Evolutionary conservation across 108 stramenopile species (phyloP), one percentile per base, ranked within the genome.

Genomic region (Aureococcus anophagefferens): DNA sequence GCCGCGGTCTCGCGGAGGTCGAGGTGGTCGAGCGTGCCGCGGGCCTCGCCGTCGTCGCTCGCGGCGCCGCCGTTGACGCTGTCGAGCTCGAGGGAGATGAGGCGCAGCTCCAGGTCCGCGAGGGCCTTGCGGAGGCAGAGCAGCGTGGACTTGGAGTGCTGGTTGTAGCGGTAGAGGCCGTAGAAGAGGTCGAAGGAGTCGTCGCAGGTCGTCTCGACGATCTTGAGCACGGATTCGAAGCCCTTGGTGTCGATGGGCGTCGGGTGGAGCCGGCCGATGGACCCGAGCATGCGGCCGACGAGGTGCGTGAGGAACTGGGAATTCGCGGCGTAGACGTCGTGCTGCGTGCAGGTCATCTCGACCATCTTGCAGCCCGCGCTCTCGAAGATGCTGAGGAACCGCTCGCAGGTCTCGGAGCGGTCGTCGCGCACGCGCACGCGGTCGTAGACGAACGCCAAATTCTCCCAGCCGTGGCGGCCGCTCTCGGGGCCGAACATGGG

Each of bases 401-500:
- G 86, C 64, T 95, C 96, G 59, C 35, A 78, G 68, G 30, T 33
- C 30, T 67, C 81, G 70, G 35, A 66, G 40, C 9, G 31, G 17
- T 79, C 75, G 64, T 77, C 75, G 46, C 85, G 84, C 46, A 93
- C 89, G 16, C 94, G 83, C 28, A 91, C 92, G 59, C 84, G 85
- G 75, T 99, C 98, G 79, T 93, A 99, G 66, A 99, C 92, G 82
- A 95, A 95, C 63, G 90, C 94, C 51, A 96, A 81, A 31, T 88
- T 88, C n/a, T 84, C 84, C 98, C 98, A 99, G 34, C 89, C 86
- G 73, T 91, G 69, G 25, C 79, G 86, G 25, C 91, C 94, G 0
- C 88, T 89, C 74, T 95, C 94, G 18, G 95, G 95, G 29, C 97
- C 98, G 85, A 99, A 99, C 98, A 99, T 99, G n/a, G 98, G 98